A percentile compares a stretch with the other conserved stretches of the same genome.
Conservation (phyloP, 805 yeast genomes). For the Saccharomyces cerevisiae region DNA sequence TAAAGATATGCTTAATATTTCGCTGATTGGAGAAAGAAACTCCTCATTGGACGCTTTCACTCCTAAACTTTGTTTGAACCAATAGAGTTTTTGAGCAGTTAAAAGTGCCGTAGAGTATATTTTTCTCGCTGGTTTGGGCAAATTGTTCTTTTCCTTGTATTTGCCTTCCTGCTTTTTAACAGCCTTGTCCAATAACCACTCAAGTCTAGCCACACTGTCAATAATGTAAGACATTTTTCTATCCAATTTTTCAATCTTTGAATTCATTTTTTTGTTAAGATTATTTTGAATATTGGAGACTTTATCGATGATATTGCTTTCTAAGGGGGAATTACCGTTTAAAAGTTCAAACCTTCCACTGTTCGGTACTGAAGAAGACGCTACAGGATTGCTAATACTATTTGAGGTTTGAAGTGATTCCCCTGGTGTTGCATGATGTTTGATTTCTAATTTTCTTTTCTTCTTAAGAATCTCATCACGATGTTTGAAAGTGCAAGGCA, state of each 20-base stretch:
- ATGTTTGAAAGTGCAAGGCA: constrained; percentile 21
- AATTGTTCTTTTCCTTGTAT: not conserved
- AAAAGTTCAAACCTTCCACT: not conserved
- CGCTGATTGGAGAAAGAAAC: constrained; percentile 16
- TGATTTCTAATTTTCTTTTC: not conserved
- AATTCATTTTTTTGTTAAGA: not conserved
- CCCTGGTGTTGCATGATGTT: not conserved
- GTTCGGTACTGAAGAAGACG: not conserved
- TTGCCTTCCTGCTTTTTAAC: constrained; percentile 5
- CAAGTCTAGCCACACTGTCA: constrained; percentile 17
- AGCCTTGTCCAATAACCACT: constrained; percentile 14
- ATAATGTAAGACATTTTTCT: constrained; percentile 17
- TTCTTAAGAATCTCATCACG: constrained; percentile 8
- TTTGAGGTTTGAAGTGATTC: not conserved
- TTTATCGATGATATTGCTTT: not conserved
- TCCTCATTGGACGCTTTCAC: constrained; percentile 6
- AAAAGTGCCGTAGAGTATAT: constrained; percentile 16
- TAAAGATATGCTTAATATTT: constrained; percentile 12
- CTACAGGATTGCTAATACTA: not conserved
- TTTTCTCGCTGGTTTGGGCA: constrained; percentile 6
- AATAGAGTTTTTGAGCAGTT: constrained; percentile 18
- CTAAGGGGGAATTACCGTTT: not conserved
- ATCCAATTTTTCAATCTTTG: constrained; percentile 16
- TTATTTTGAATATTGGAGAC: not conserved
- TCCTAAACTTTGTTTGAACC: constrained; percentile 14